A percentile compares a stretch with the other conserved stretches of the same genome.
These are phyloP conservation scores for Rhizopus microsporus DNA, from an alignment of 371 early-diverging fungal genomes.

Conservation along the genomic window DNA sequence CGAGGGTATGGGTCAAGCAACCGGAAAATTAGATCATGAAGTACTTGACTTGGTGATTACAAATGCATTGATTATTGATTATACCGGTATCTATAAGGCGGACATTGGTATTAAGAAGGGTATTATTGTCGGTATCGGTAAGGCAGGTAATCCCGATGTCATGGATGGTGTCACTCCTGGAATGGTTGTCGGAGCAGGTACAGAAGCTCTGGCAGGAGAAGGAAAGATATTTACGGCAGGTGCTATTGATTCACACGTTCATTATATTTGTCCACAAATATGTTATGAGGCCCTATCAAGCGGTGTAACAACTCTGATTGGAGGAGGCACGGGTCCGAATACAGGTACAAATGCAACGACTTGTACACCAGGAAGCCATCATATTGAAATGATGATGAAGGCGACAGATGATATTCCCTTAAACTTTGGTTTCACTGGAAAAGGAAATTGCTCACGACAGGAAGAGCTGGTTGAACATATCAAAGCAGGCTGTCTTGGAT, in stretches of 20 bases:
- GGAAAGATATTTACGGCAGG: conserved; percentile 92
- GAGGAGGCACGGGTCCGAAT: conserved; percentile 95
- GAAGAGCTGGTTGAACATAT: conserved; percentile 80
- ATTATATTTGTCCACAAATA: conserved; percentile 91
- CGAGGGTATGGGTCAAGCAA: conserved; percentile 93
- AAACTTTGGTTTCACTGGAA: conserved; percentile 93
- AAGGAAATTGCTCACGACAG: conserved; percentile 77
- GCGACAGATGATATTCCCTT: conserved; percentile 85
- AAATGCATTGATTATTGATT: conserved; percentile 89
- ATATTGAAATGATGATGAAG: conserved; percentile 85
- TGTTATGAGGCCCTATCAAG: conserved; percentile 79
- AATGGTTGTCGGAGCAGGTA: conserved; percentile 85
- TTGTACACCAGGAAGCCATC: conserved; percentile 82
- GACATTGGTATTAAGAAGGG: conserved; percentile 92
- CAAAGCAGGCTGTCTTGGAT: conserved; percentile 84
- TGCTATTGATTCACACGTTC: conserved; percentile 89
- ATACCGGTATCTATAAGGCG: conserved; percentile 95
- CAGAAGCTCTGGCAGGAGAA: conserved; percentile 91
- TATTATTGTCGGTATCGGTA: conserved; percentile 86
- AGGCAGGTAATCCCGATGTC: conserved; percentile 96
- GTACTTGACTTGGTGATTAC: conserved; percentile 91
- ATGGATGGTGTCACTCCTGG: conserved; percentile 90
- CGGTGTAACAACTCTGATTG: conserved; percentile 90
- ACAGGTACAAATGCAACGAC: conserved; percentile 95
- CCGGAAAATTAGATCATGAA: conserved; percentile 58